A percentile compares a stretch with the other conserved stretches of the same genome.
Conservation (phyloP, 2,329 filamentous ascomycete species). For the Arachnomyces sp. region DNA sequence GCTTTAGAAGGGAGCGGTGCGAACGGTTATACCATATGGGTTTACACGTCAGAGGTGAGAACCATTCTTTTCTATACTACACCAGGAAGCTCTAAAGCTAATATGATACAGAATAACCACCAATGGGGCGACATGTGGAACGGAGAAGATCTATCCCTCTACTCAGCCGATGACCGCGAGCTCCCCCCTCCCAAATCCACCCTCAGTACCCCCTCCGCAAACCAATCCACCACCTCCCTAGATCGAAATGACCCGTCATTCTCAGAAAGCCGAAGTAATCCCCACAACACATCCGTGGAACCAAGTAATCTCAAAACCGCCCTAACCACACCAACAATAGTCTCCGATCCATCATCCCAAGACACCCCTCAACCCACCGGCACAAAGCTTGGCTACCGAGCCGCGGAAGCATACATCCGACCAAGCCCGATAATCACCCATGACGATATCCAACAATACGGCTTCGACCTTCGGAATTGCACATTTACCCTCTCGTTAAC, state of each 20-base stretch:
- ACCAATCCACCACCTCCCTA: slow-evolving; percentile 28
- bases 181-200: slow-evolving; percentile 31
- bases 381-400: slow-evolving; percentile 67
- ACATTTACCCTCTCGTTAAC: slow-evolving; percentile 65
- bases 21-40: slow-evolving; percentile 84
- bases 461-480: slow-evolving; percentile 74
- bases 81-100: background rate
- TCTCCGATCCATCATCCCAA: slow-evolving; percentile 45
- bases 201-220: slow-evolving; percentile 24
- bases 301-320: slow-evolving; percentile 68
- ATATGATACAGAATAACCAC: slow-evolving; percentile 61
- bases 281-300: slow-evolving; percentile 48
- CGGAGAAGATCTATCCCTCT: slow-evolving; percentile 89
- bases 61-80: background rate
- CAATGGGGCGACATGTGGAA: slow-evolving; percentile 93
- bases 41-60: slow-evolving; percentile 64
- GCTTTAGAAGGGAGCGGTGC: slow-evolving; percentile 75
- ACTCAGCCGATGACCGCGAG: slow-evolving; percentile 69
- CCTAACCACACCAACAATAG: slow-evolving; percentile 41
- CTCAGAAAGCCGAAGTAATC: slow-evolving; percentile 43
- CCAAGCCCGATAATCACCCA: slow-evolving; percentile 70
- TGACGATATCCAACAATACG: slow-evolving; percentile 61
- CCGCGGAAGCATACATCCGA: slow-evolving; percentile 85
- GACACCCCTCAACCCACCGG: slow-evolving; percentile 48
- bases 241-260: slow-evolving; percentile 44